These are phyloP conservation scores for Fagopyrum homotropicum DNA, from an alignment of 148 eudicot species.

Conservation along the genomic window DNA sequence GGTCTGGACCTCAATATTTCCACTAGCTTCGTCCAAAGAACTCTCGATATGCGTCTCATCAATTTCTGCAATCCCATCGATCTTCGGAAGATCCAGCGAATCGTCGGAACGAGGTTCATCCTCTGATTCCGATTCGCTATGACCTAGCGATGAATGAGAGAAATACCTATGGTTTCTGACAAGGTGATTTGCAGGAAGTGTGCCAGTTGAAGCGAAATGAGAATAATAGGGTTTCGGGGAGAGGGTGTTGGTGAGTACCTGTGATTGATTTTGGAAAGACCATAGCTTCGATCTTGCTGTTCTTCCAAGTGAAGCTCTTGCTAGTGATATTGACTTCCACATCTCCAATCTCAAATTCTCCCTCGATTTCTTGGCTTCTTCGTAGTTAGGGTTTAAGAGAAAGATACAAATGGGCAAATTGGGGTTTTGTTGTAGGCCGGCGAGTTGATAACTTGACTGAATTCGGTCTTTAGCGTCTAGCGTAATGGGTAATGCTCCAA, in stretches of 20 bases:
- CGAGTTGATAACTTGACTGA: too few relatives aligned
- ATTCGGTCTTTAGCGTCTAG: too few relatives aligned
- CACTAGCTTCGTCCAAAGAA: conserved; percentile 17
- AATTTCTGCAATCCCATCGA: conserved; percentile 13
- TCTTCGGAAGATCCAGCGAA: not conserved
- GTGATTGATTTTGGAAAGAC: conserved; percentile 17
- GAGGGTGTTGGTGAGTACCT: conserved; percentile 25
- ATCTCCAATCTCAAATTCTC: conserved; percentile 12
- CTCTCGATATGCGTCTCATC: conserved; percentile 8
- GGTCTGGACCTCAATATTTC: conserved; percentile 4
- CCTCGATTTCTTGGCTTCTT: not conserved
- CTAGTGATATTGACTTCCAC: conserved; percentile 38
- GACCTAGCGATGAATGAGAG: conserved; percentile 29
- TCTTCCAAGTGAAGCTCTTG: conserved; percentile 20
- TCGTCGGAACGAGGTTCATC: not conserved
- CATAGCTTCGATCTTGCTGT: conserved; percentile 16
- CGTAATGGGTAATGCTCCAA: too few relatives aligned
- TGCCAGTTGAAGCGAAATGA: conserved; percentile 6
- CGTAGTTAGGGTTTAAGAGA: too few relatives aligned
- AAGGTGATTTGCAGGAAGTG: conserved; percentile 4
- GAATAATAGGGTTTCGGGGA: conserved; percentile 15
- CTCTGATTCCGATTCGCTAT: conserved; percentile 21
- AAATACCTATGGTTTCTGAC: conserved; percentile 25
- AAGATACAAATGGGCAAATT: too few relatives aligned
- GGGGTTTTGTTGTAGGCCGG: too few relatives aligned